Conservation (phyloP, 2,329 filamentous ascomycete genomes). For the Phialophora tarda region DNA sequence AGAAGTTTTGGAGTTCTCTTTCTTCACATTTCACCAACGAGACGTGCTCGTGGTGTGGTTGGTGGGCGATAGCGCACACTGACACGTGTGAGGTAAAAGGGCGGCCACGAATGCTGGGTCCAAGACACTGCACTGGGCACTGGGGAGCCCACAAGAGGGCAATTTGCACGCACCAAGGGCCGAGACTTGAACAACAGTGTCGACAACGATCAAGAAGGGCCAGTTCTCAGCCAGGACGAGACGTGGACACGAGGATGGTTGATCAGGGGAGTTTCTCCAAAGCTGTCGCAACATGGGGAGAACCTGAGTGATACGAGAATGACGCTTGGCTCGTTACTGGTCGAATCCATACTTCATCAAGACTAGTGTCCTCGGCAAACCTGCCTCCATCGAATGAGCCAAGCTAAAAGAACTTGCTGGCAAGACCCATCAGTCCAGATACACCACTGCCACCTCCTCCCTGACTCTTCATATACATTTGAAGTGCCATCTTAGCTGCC, state of each 20-base stretch:
- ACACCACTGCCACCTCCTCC: constrained; percentile 56
- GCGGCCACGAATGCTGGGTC: background rate
- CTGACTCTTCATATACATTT: constrained; percentile 87
- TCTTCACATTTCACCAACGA: constrained; percentile 22
- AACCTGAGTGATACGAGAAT: constrained; percentile 15
- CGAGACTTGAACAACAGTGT: background rate
- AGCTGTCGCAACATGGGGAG: constrained; percentile 21
- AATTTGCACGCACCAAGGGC: background rate
- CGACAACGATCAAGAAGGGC: background rate
- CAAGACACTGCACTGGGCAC: background rate
- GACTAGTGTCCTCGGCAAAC: constrained; percentile 11
- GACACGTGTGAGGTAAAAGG: constrained; percentile 20
- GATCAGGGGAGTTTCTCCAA: constrained; percentile 28
- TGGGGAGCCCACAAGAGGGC: background rate
- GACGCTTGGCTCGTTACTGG: constrained; percentile 15
- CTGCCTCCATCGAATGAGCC: background rate
- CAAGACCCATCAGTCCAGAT: constrained; percentile 62
- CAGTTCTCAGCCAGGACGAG: background rate
- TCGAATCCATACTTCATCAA: background rate
- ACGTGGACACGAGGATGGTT: constrained; percentile 19
- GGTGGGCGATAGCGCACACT: background rate
- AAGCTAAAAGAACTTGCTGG: constrained; percentile 63
- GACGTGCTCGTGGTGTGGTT: background rate
- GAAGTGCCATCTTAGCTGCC: constrained; percentile 84
- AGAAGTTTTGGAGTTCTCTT: background rate